Evolutionary conservation across 1,139 yeast genomes (phyloP).

Genomic region (Magnusiomyces clavatus): DNA sequence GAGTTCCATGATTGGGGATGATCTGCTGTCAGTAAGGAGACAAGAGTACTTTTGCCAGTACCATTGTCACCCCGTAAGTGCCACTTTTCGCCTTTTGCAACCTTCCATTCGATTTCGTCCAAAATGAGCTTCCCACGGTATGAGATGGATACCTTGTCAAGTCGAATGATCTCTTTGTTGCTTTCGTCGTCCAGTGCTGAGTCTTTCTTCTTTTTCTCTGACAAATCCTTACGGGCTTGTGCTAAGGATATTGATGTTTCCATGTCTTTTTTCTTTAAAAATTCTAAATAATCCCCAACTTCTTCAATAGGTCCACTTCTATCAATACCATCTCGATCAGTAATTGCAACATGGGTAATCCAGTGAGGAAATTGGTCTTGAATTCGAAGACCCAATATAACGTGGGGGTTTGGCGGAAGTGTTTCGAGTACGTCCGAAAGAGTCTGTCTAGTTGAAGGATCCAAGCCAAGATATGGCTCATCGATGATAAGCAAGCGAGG

Average conservation of each 20-base stretch:
- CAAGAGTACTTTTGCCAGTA: slow-evolving; percentile 81
- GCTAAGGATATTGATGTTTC: slow-evolving; percentile 8
- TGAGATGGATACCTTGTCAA: slow-evolving; percentile 55
- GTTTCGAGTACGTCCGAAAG: slow-evolving; percentile 46
- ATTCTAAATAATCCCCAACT: slow-evolving; percentile 29
- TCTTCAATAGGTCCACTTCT: slow-evolving; percentile 41
- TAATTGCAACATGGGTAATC: slow-evolving; percentile 65
- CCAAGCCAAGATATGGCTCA: slow-evolving; percentile 89
- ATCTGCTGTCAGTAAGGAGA: slow-evolving; percentile 82
- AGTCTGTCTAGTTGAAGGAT: slow-evolving; percentile 57
- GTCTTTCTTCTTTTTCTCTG: neutral
- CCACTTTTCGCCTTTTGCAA: slow-evolving; percentile 73
- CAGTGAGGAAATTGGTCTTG: slow-evolving; percentile 74
- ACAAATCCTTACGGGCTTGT: neutral
- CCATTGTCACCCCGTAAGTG: slow-evolving; percentile 88
- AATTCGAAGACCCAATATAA: slow-evolving; percentile 66
- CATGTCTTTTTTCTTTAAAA: slow-evolving; percentile 20
- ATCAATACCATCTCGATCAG: slow-evolving; percentile 46
- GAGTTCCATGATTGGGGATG: slow-evolving; percentile 95
- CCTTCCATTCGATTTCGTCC: slow-evolving; percentile 54
- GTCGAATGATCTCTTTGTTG: slow-evolving; percentile 40
- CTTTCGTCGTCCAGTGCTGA: slow-evolving; percentile 11
- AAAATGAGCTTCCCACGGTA: slow-evolving; percentile 60
- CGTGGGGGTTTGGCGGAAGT: slow-evolving; percentile 36
- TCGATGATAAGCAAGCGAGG: slow-evolving; percentile 70